Conservation (phyloP, 257 asterid species). For the Gentiana macrophylla region DNA sequence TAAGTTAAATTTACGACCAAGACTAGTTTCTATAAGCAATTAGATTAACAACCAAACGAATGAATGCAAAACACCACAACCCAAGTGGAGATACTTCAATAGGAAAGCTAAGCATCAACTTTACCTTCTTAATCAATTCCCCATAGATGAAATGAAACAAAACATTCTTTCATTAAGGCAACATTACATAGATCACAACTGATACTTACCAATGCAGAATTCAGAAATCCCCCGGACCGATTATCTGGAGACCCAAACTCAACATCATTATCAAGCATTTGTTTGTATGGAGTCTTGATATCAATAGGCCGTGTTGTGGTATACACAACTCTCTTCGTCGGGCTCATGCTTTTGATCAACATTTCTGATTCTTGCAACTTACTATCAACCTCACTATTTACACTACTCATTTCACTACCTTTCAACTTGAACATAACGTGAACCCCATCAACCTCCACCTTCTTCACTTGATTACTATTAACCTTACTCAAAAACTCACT, state of each 20-base stretch:
- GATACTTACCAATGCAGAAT: constrained; percentile 86
- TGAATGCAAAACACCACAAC: too few relatives aligned
- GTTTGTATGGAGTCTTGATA: constrained; percentile 86
- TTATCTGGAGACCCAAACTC: constrained; percentile 97
- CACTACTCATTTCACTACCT: constrained; percentile 29
- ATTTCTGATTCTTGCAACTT: constrained; percentile 77
- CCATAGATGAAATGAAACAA: too few relatives aligned
- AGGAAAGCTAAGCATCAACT: too few relatives aligned
- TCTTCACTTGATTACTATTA: constrained; percentile 65
- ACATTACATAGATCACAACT: constrained; percentile 1
- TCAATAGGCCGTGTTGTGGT: constrained; percentile 84
- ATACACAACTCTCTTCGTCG: constrained; percentile 71
- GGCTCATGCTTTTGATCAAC: constrained; percentile 46
- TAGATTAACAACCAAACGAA: too few relatives aligned
- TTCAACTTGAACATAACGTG: constrained; percentile 87
- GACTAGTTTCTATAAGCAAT: too few relatives aligned
- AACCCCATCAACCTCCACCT: constrained; percentile 98
- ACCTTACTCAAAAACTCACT: constrained; percentile 82
- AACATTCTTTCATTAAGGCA: background rate
- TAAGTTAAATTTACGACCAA: too few relatives aligned
- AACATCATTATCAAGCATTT: constrained; percentile 90
- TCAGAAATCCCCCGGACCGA: constrained; percentile 93
- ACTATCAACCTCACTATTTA: constrained; percentile 38
- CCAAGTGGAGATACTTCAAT: too few relatives aligned
- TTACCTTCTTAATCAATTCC: too few relatives aligned